Evolutionary conservation across 2,329 filamentous ascomycete genomes (phyloP).

Genomic region (Chaetothyriales sp.): DNA sequence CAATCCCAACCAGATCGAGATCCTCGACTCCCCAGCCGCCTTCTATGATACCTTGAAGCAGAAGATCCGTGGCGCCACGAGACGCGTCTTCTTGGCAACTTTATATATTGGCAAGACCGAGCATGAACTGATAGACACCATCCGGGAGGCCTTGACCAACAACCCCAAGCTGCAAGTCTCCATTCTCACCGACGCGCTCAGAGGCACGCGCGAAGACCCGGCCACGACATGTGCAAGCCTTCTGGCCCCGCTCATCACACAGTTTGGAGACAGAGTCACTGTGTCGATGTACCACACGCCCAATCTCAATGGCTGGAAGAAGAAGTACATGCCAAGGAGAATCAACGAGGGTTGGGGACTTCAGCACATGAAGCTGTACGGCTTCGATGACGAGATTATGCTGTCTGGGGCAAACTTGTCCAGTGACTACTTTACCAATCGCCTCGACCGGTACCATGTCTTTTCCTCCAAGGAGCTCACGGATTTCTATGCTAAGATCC

Average conservation of each 20-base stretch:
- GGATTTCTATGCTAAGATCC: constrained; percentile 67
- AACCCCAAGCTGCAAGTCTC: constrained; percentile 71
- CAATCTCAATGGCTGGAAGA: constrained; percentile 75
- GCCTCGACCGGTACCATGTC: constrained; percentile 87
- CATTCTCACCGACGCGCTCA: constrained; percentile 78
- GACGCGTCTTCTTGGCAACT: constrained; percentile 81
- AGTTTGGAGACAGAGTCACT: constrained; percentile 72
- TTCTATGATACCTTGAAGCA: constrained; percentile 85
- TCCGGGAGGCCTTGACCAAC: constrained; percentile 58
- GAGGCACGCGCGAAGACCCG: constrained; percentile 83
- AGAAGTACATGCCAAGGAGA: constrained; percentile 68
- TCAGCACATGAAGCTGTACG: constrained; percentile 98
- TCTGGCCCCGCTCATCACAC: constrained; percentile 74
- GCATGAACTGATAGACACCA: constrained; percentile 67
- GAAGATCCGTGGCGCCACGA: constrained; percentile 69
- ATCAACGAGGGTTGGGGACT: constrained; percentile 98
- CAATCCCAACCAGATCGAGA: constrained; percentile 61
- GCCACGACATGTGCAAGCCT: constrained; percentile 76
- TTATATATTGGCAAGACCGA: constrained; percentile 93
- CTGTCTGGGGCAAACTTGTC: constrained; percentile 89
- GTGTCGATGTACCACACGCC: constrained; percentile 97
- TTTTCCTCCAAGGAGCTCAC: constrained; percentile 69
- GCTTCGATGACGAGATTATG: constrained; percentile 87
- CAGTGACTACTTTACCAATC: constrained; percentile 88
- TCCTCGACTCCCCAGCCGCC: constrained; percentile 67